Evolutionary conservation across 139 green algal genomes (phyloP), one percentile per base, ranked within the genome.

Genomic region (Desmodesmus armatus): DNA sequence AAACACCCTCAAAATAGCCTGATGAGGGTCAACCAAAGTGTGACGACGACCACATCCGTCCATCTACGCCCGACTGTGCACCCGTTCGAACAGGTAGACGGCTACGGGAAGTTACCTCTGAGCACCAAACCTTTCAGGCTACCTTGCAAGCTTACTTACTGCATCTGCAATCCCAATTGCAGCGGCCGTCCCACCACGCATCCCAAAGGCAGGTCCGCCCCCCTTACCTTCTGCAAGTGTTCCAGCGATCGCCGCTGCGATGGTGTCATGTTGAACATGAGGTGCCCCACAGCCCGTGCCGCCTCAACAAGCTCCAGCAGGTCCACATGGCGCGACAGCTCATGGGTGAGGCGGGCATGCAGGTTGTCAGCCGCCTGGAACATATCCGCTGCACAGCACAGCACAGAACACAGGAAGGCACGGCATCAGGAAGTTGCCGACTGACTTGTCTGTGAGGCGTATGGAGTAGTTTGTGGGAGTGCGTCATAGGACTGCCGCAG

Each of bases 331-430:
- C 93, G 76, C 0, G 47, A 62, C 83, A 95, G 43, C 74, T 98
- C 95, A 65, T 90, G 55, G 11, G 80, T 83, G 29, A 96, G 76
- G 23, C 96, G 87, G 5, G 86, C 55, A 65, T 91, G 89, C 39
- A 98, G 70, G 79, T 97, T 97, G 66, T 72, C 88, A 0, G 92
- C 91, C 0, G 86, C 90, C 2, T 85, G 87, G 72, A 93, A 96
- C 43, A 96, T 83, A 39, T 96, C 92, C 7, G 23, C 78, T 84
- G 78, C 39, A 39, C 47, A 0, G 7, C 15, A 33, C 5, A 25
- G 37, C 33, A 23, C 17, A 15, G 19, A 81, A 43, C 3, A 19
- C n/a, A 25, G 51, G 4, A 41, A 69, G 15, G 23, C 47, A 44
- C 29, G 29, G 29, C 70, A 63, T n/a, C n/a, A n/a, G n/a, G n/a